phyloP scores from a whole-genome alignment of 225 moss, liverwort and hornwort genomes.

The Pleurozium schreberi region DNA sequence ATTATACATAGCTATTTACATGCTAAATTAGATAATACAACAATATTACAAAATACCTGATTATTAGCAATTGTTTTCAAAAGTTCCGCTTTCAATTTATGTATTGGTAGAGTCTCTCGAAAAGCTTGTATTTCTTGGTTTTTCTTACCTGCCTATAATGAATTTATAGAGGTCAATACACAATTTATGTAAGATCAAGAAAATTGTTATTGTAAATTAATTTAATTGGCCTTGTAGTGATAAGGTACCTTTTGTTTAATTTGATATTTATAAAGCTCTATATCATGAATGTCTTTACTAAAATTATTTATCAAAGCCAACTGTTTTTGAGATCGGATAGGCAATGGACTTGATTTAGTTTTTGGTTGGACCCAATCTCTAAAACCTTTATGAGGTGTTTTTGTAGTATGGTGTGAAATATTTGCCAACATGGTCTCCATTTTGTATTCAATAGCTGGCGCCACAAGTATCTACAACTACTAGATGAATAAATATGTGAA shows the following conservation, averaged over 20 bases:
- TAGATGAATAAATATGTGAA: background rate
- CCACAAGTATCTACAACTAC: constrained; percentile 39
- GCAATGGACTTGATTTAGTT: background rate
- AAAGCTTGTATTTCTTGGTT: constrained; percentile 34
- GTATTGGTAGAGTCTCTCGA: constrained; percentile 48
- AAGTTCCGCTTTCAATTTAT: constrained; percentile 28
- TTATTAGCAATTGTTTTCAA: constrained; percentile 23
- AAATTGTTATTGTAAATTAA: too few species aligned
- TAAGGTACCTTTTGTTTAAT: constrained; percentile 17
- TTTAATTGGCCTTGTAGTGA: background rate
- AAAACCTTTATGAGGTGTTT: background rate
- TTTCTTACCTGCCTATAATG: constrained; percentile 20
- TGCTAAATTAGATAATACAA: background rate
- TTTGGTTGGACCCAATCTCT: background rate
- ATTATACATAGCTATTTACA: background rate
- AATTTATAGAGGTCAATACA: background rate
- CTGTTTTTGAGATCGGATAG: constrained; percentile 6
- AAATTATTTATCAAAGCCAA: background rate
- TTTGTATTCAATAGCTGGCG: constrained; percentile 30
- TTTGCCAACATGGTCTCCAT: constrained; percentile 54
- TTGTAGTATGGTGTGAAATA: constrained; percentile 3
- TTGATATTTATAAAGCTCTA: constrained; percentile 32
- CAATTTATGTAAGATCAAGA: background rate
- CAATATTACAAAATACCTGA: constrained; percentile 13
- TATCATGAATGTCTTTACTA: background rate